Conservation (phyloP, 2,329 filamentous ascomycete genomes). For the Colletotrichum viniferum region DNA sequence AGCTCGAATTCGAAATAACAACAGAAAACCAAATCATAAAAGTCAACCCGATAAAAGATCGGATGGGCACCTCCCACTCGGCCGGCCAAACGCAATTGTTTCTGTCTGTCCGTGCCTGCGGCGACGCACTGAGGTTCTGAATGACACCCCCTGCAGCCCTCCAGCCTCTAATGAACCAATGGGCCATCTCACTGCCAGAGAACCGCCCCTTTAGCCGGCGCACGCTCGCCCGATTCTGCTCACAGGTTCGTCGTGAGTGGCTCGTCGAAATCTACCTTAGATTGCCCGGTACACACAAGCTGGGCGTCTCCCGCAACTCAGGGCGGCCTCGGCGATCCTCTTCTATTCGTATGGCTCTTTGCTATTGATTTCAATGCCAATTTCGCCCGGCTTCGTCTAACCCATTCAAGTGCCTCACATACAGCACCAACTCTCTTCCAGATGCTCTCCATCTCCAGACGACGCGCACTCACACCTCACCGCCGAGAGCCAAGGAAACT, state of each 20-base stretch:
- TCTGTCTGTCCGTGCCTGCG: neutral
- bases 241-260: neutral
- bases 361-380: neutral
- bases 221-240: neutral
- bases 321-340: neutral
- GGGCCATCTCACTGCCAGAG: neutral
- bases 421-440: neutral
- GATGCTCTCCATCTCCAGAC: neutral
- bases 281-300: neutral
- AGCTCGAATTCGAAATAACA: neutral
- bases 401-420: neutral
- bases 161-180: neutral
- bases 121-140: neutral
- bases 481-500: neutral
- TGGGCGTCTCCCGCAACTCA: neutral
- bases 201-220: neutral
- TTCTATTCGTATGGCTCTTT: neutral
- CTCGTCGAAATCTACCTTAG: neutral
- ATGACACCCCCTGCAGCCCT: neutral
- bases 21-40: neutral
- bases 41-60: neutral
- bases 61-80: neutral
- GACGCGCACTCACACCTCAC: neutral
- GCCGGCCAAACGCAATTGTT: constrained; percentile 7
- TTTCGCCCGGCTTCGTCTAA: neutral